A percentile compares a stretch with the other conserved stretches of the same genome.
Evolutionary conservation across 202 grass and related monocot species (phyloP).

Genomic region (Panicum virgatum): DNA sequence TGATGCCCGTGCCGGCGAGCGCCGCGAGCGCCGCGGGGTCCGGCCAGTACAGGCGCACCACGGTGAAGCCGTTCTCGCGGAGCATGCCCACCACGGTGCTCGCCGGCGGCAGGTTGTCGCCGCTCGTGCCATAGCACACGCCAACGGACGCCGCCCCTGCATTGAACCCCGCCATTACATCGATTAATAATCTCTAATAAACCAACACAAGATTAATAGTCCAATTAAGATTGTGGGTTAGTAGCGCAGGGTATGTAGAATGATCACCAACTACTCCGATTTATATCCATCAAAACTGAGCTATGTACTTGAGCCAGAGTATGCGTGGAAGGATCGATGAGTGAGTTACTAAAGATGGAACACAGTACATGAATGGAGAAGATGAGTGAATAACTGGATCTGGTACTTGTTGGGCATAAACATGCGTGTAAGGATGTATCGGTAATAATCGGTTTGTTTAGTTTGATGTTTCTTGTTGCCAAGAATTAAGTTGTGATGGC

Average conservation of each 20-base stretch:
- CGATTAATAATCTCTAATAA: not conserved
- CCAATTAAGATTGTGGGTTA: not conserved
- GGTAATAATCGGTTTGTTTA: not conserved
- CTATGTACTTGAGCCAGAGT: not conserved
- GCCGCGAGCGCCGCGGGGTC: conserved; percentile 30
- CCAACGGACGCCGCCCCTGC: conserved; percentile 58
- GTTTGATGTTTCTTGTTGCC: conserved; percentile 1
- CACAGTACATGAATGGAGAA: not conserved
- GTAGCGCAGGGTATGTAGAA: not conserved
- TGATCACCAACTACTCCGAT: not conserved
- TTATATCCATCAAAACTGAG: not conserved
- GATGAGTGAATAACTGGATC: not conserved
- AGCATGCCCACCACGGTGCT: conserved; percentile 49
- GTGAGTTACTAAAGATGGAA: not conserved
- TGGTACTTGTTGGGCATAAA: not conserved
- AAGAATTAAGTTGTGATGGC: not conserved
- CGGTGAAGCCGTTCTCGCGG: conserved; percentile 34
- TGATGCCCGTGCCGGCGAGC: conserved; percentile 46
- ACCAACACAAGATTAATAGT: not conserved
- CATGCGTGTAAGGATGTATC: conserved; percentile 36
- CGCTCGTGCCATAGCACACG: conserved; percentile 70
- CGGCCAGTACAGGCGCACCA: conserved; percentile 55
- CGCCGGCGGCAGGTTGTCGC: conserved; percentile 60
- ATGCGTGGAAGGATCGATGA: conserved; percentile 15
- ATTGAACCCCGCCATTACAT: not conserved